A percentile compares a stretch with the other conserved stretches of the same genome.
Conservation (phyloP, 1,139 yeast species). For the Debaryomyces fabryi region DNA sequence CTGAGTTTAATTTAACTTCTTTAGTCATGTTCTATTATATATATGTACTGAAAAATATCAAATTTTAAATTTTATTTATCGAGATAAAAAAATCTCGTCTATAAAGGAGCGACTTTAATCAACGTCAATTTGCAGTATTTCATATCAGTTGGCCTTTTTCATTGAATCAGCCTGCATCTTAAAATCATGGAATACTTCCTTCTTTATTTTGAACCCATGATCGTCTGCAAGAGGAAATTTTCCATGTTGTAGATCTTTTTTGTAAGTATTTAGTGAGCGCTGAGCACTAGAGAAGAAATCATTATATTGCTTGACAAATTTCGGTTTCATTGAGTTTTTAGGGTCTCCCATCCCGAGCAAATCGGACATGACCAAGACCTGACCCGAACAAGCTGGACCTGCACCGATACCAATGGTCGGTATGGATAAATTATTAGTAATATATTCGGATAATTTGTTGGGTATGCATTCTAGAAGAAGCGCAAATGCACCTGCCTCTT, state of each 20-base stretch:
- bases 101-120: not conserved
- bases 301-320: slow-evolving; percentile 75
- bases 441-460: slow-evolving; percentile 61
- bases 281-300: slow-evolving; percentile 54
- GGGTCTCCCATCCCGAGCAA: slow-evolving; percentile 74
- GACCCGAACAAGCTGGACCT: slow-evolving; percentile 82
- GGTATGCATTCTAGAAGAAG: slow-evolving; percentile 89
- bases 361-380: slow-evolving; percentile 87
- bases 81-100: not conserved
- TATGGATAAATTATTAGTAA: slow-evolving; percentile 60
- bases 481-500: slow-evolving; percentile 76
- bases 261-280: slow-evolving; percentile 55
- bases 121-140: not conserved
- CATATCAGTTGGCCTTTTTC: not conserved
- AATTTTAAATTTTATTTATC: not conserved
- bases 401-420: slow-evolving; percentile 98
- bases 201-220: slow-evolving; percentile 75
- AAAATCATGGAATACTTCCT: slow-evolving; percentile 61
- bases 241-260: slow-evolving; percentile 54
- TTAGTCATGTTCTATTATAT: slow-evolving; percentile 29
- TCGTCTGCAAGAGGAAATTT: slow-evolving; percentile 62
- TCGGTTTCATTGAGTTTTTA: slow-evolving; percentile 51
- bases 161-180: slow-evolving; percentile 14
- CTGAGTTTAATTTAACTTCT: slow-evolving; percentile 34
- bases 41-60: not conserved